Conservation (phyloP, 495 filamentous ascomycete genomes). For the Sporormia fimetaria region DNA sequence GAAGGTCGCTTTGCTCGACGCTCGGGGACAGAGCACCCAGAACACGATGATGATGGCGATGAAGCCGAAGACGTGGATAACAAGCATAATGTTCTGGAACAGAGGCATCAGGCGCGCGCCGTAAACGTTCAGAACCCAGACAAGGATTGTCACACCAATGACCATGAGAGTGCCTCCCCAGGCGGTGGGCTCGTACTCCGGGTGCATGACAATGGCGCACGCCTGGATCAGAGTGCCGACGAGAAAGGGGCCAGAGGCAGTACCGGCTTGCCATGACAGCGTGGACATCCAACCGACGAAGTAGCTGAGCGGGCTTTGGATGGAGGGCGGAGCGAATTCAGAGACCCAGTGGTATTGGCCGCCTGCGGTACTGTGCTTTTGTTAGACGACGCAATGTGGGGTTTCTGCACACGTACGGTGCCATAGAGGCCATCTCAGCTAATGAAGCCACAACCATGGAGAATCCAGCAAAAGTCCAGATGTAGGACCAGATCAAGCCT, state of each 20-base stretch:
- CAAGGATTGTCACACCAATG: constrained; percentile 28
- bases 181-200: constrained; percentile 37
- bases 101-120: constrained; percentile 43
- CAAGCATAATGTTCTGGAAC: constrained; percentile 46
- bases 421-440: constrained; percentile 30
- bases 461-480: constrained; percentile 19
- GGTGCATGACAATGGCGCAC: constrained; percentile 43
- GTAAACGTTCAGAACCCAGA: constrained; percentile 41
- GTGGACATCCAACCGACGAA: constrained; percentile 43
- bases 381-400: background rate
- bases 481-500: constrained; percentile 23
- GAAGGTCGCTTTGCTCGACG: constrained; percentile 32
- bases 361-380: constrained; percentile 18
- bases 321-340: constrained; percentile 27
- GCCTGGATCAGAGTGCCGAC: constrained; percentile 50
- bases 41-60: constrained; percentile 52
- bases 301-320: constrained; percentile 30
- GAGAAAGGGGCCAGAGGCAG: constrained; percentile 44
- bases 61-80: constrained; percentile 51
- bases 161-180: constrained; percentile 54
- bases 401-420: background rate
- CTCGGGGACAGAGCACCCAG: constrained; percentile 42
- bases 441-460: constrained; percentile 8
- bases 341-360: constrained; percentile 33
- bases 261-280: constrained; percentile 49